phyloP scores from a whole-genome alignment of 768 basidiomycete genomes.

The Tulasnella sp. region DNA sequence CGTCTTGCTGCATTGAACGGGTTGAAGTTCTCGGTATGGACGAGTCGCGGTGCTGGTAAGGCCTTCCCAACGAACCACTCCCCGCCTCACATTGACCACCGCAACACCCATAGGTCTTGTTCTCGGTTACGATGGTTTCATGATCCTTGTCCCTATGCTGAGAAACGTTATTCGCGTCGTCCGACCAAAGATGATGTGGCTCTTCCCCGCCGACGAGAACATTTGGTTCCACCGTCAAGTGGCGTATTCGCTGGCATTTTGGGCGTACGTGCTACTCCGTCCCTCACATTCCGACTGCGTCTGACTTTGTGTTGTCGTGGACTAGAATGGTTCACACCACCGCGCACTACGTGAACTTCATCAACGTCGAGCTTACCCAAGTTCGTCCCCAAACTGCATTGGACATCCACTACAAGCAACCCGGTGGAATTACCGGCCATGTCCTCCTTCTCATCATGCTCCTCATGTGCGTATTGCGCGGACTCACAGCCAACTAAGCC shows the following conservation, averaged over 20 bases:
- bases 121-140: conserved; percentile 72
- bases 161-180: conserved; percentile 77
- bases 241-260: conserved; percentile 89
- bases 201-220: conserved; percentile 87
- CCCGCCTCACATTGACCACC: not conserved
- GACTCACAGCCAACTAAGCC: not conserved
- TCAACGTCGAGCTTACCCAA: conserved; percentile 82
- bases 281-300: not conserved
- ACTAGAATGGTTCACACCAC: conserved; percentile 70
- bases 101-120: conserved; percentile 40
- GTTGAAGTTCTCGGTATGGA: conserved; percentile 78
- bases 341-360: conserved; percentile 87
- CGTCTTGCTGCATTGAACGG: conserved; percentile 63
- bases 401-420: conserved; percentile 76
- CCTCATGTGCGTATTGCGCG: conserved; percentile 39
- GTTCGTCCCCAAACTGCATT: conserved; percentile 64
- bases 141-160: conserved; percentile 81
- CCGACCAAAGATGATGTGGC: conserved; percentile 66
- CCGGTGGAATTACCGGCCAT: conserved; percentile 90
- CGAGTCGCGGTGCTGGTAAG: conserved; percentile 65
- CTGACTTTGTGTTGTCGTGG: not conserved
- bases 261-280: conserved; percentile 33
- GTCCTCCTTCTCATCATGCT: conserved; percentile 93
- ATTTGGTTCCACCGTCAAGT: conserved; percentile 95
- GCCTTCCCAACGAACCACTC: too few species aligned